These are phyloP conservation scores for Biscogniauxia sp. DNA, from an alignment of 2,329 filamentous ascomycete species.

Conservation along the genomic window DNA sequence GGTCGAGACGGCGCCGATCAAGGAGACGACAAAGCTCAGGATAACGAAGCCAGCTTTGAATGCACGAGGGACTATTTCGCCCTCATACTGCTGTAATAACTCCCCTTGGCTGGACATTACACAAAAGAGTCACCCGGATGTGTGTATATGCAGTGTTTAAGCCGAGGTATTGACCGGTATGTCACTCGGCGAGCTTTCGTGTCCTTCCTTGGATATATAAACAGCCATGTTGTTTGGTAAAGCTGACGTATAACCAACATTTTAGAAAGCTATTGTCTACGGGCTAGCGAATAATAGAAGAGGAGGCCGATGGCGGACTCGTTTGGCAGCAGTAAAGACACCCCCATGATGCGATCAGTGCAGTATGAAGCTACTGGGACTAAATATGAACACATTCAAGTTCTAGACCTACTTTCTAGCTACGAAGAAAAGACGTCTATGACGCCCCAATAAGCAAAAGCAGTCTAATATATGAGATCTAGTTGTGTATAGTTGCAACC, in stretches of 20 bases:
- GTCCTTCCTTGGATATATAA: not conserved
- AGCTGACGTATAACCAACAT: not conserved
- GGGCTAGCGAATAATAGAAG: not conserved
- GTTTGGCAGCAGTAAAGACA: not conserved
- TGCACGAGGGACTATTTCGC: slow-evolving; percentile 44
- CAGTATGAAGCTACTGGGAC: not conserved
- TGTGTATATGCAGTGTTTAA: not conserved
- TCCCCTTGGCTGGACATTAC: slow-evolving; percentile 29
- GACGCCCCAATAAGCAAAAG: not conserved
- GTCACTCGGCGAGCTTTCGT: not conserved
- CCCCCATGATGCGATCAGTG: not conserved
- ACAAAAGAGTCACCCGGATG: not conserved
- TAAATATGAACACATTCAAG: not conserved
- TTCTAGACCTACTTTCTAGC: not conserved
- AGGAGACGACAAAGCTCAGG: slow-evolving; percentile 73
- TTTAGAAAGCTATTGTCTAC: slow-evolving; percentile 1
- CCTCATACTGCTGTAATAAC: slow-evolving; percentile 41
- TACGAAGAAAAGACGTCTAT: not conserved
- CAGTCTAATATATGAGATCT: not conserved
- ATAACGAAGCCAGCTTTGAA: slow-evolving; percentile 63
- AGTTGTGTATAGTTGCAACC: not conserved
- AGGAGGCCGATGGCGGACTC: not conserved
- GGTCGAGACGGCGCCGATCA: slow-evolving; percentile 74
- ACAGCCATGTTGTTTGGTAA: not conserved
- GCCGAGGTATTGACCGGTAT: not conserved